Evolutionary conservation across 768 basidiomycete species (phyloP).

Genomic region (Lentinus tigrinus): DNA sequence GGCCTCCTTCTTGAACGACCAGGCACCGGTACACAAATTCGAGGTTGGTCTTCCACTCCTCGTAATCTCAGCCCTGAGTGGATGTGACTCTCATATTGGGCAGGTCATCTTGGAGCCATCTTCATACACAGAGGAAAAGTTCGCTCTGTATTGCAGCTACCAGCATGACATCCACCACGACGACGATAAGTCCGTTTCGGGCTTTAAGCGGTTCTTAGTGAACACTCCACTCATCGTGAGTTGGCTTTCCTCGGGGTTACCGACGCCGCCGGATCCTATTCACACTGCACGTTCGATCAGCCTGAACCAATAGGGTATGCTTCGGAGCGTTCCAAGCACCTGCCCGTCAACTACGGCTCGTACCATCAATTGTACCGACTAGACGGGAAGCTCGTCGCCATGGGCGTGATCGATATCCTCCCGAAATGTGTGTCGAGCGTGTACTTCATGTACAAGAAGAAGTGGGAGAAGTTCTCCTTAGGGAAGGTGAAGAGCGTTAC

Average conservation of each 20-base stretch:
- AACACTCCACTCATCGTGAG: conserved; percentile 71
- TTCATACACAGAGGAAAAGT: conserved; percentile 79
- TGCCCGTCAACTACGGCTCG: conserved; percentile 84
- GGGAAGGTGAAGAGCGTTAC: conserved; percentile 57
- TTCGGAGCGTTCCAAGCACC: conserved; percentile 44
- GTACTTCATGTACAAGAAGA: conserved; percentile 87
- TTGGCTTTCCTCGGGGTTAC: neutral
- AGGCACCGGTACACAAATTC: conserved; percentile 49
- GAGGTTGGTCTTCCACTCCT: conserved; percentile 40
- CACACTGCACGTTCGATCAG: conserved; percentile 40
- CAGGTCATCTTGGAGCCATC: conserved; percentile 79
- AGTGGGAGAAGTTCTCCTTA: conserved; percentile 66
- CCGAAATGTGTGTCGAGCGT: conserved; percentile 82
- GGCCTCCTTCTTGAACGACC: conserved; percentile 29
- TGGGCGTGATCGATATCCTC: conserved; percentile 88
- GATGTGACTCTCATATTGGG: neutral
- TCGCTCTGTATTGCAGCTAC: conserved; percentile 71
- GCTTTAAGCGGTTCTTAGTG: conserved; percentile 78
- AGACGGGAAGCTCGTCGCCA: conserved; percentile 78
- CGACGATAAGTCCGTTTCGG: conserved; percentile 40
- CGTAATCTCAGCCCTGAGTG: neutral
- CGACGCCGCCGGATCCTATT: neutral
- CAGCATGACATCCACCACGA: conserved; percentile 81
- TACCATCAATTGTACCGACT: conserved; percentile 89
- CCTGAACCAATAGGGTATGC: conserved; percentile 59